phyloP scores from a whole-genome alignment of 2,329 filamentous ascomycete species.

The Arthroderma sp. region DNA sequence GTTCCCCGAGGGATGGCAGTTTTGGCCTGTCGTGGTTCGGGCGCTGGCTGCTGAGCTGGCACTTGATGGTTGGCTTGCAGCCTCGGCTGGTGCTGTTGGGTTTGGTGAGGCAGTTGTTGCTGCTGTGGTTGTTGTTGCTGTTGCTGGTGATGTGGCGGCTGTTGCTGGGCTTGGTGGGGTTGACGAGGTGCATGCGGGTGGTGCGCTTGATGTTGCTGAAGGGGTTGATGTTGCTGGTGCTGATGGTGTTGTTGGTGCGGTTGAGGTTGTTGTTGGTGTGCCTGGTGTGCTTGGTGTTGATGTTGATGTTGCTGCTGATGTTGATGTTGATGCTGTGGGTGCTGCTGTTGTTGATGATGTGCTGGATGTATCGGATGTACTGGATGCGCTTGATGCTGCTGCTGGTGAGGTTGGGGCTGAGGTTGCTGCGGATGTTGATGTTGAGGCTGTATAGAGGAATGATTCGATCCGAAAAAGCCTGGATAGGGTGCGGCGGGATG shows the following conservation, averaged over 20 bases:
- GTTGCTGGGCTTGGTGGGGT: conserved; percentile 10
- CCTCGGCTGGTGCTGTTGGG: conserved; percentile 19
- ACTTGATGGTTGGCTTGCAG: conserved; percentile 15
- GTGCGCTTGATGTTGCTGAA: neutral
- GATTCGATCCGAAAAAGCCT: conserved; percentile 21
- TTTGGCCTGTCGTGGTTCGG: conserved; percentile 26
- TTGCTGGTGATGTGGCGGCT: neutral
- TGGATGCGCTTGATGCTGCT: neutral
- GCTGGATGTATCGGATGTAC: conserved; percentile 6
- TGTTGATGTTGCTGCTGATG: conserved; percentile 12
- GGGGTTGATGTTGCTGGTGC: conserved; percentile 18
- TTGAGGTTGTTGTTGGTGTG: conserved; percentile 14
- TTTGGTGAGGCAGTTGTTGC: conserved; percentile 17
- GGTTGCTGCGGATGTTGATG: conserved; percentile 13
- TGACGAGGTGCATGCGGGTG: conserved; percentile 13
- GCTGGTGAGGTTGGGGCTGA: neutral
- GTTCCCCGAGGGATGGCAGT: conserved; percentile 21
- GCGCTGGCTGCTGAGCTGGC: conserved; percentile 22
- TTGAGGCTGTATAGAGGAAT: neutral
- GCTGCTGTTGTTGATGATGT: conserved; percentile 7
- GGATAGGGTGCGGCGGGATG: conserved; percentile 18
- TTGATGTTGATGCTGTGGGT: conserved; percentile 3
- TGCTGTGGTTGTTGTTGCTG: conserved; percentile 14
- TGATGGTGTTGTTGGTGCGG: conserved; percentile 18
- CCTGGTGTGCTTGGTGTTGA: conserved; percentile 17